Base-by-base conservation (phyloP, 2,329 filamentous ascomycete genomes). In the Elsinoe perseae region DNA sequence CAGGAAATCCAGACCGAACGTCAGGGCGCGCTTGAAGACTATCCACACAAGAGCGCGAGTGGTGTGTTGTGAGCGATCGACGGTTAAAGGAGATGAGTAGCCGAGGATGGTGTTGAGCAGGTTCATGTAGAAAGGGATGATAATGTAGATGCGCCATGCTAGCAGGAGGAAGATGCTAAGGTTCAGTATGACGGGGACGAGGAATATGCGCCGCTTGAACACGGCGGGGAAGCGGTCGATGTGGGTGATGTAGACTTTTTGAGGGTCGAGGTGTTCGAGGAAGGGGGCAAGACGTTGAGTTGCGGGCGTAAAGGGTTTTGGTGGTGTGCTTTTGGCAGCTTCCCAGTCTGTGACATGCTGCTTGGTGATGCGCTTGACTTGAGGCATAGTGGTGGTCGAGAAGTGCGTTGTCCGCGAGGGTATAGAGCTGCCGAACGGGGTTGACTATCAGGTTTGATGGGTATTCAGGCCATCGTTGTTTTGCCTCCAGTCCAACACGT, bases 131-230 rank as follows among this genome's bases (percentile, higher is more conserved):
- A 81, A 85, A 0, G 87, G 87, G 10, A 80, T 62, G 62, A 89
- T 84, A 69, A 77, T 74, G 69, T 80, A 87, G 59, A 85, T 74
- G 61, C 91, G 85, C 75, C 83, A 83, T 58, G 77, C 63, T 63
- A 95, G 82, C 28, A 88, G 70, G 1, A 77, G 65, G 7, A 77
- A 74, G 57, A 96, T 83, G 62, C 75, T 71, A 30, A 86, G 57
- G 70, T 96, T 96, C 72, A 95, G 82, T 16, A 83, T 69, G 16
- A 89, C 77, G 14, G 91, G 89, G 0, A 95, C 83, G 48, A 83
- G 65, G 72, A 95, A 96, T 64, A 95, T 86, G 65, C 88, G 86
- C 68, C 81, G 81, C 73, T 96, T 96, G 72, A 91, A 82, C 25
- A 78, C 76, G 18, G 73, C 71, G 0, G 84, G 83, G 60, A 86